A percentile compares a stretch with the other conserved stretches of the same genome.
phyloP scores from a whole-genome alignment of 2,329 filamentous ascomycete species.

The Shiraia bambusicola region DNA sequence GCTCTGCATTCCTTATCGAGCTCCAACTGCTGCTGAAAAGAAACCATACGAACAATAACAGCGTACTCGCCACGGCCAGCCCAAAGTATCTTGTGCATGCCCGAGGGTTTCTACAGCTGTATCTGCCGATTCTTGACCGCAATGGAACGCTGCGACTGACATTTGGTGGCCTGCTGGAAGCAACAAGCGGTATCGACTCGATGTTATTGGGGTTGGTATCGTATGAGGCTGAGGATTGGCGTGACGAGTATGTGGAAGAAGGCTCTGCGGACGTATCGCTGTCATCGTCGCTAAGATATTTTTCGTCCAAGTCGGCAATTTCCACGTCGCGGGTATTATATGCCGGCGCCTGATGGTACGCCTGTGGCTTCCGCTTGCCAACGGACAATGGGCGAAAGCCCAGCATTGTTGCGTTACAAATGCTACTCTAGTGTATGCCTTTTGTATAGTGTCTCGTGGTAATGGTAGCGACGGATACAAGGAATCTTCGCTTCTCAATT shows the following conservation, averaged over 20 bases:
- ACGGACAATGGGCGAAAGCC: slow-evolving; percentile 42
- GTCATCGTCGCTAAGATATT: slow-evolving; percentile 40
- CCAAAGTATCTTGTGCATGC: slow-evolving; percentile 78
- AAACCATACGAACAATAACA: slow-evolving; percentile 75
- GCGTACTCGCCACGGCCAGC: slow-evolving; percentile 65
- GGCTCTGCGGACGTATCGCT: slow-evolving; percentile 44
- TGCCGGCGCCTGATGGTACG: slow-evolving; percentile 32
- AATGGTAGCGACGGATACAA: neutral
- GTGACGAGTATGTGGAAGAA: slow-evolving; percentile 56
- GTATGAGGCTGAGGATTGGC: slow-evolving; percentile 44
- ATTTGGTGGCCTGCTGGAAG: slow-evolving; percentile 13
- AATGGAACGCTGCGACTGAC: slow-evolving; percentile 20
- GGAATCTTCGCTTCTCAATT: neutral
- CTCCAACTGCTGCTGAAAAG: slow-evolving; percentile 72
- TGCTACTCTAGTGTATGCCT: neutral
- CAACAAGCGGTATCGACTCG: slow-evolving; percentile 21
- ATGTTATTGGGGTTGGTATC: slow-evolving; percentile 36
- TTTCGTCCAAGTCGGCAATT: slow-evolving; percentile 42
- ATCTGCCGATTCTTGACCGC: slow-evolving; percentile 37
- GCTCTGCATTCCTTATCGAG: slow-evolving; percentile 63
- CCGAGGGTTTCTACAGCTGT: slow-evolving; percentile 66
- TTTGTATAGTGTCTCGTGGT: neutral
- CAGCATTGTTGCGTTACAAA: slow-evolving; percentile 25
- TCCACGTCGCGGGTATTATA: slow-evolving; percentile 37
- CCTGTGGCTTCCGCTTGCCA: slow-evolving; percentile 41